A percentile compares a stretch with the other conserved stretches of the same genome.
These are phyloP conservation scores for Mucor racemosus DNA, from an alignment of 371 early-diverging fungal genomes.

Conservation along the genomic window DNA sequence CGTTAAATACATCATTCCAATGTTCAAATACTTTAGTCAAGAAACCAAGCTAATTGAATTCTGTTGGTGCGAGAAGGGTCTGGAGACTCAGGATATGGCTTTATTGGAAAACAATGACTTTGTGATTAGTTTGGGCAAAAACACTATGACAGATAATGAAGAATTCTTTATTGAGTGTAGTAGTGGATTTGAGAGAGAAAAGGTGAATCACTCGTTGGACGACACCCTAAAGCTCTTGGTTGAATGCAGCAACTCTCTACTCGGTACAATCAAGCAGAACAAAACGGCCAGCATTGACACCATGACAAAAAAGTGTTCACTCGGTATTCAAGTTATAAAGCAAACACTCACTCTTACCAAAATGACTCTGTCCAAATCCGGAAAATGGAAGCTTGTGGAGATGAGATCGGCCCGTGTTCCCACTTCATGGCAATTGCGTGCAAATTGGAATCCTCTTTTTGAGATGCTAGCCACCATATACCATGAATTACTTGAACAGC, in stretches of 20 bases:
- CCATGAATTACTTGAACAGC: slow-evolving; percentile 18
- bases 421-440: slow-evolving; percentile 17
- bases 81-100: slow-evolving; percentile 6
- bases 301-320: slow-evolving; percentile 14
- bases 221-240: slow-evolving; percentile 19
- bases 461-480: slow-evolving; percentile 23
- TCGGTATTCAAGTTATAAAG: slow-evolving; percentile 19
- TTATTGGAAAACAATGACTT: slow-evolving; percentile 1
- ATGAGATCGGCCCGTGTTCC: slow-evolving; percentile 7
- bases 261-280: slow-evolving; percentile 15
- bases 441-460: slow-evolving; percentile 13
- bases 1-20: slow-evolving; percentile 1
- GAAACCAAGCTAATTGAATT: slow-evolving; percentile 5
- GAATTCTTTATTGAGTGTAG: slow-evolving; percentile 19
- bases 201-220: slow-evolving; percentile 18
- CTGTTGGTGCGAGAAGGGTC: slow-evolving; percentile 6
- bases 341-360: slow-evolving; percentile 9
- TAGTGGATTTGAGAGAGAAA: slow-evolving; percentile 12
- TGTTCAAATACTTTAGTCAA: slow-evolving; percentile 16
- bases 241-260: slow-evolving; percentile 13
- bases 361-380: slow-evolving; percentile 1
- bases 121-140: slow-evolving; percentile 12
- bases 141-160: slow-evolving; percentile 11
- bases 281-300: slow-evolving; percentile 14
- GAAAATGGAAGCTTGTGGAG: slow-evolving; percentile 17